Percentiles rank a stretch among this genome's conserved stretches.
Evolutionary conservation across 2,329 filamentous ascomycete genomes (phyloP).

Genomic region (Dryadomyces sulphureus): DNA sequence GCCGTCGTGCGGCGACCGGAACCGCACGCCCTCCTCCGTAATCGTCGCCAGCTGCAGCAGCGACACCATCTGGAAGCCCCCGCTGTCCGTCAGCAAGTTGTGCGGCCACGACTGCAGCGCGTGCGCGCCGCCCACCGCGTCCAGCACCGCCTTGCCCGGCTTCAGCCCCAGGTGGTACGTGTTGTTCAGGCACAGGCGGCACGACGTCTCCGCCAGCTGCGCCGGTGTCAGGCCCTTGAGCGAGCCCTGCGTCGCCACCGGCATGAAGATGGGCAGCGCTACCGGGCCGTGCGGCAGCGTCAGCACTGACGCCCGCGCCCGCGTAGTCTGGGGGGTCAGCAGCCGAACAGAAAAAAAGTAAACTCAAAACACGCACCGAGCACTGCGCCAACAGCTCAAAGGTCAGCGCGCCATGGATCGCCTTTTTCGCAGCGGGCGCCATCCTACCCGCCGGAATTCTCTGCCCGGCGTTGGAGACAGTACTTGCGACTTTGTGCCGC

Average conservation of each 20-base stretch:
- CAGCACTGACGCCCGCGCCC: conserved; percentile 78
- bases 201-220: conserved; percentile 79
- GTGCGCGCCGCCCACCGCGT: conserved; percentile 81
- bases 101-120: conserved; percentile 89
- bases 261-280: conserved; percentile 91
- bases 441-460: conserved; percentile 14
- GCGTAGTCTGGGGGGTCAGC: conserved; percentile 54
- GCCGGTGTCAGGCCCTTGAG: conserved; percentile 88
- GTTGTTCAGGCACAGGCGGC: conserved; percentile 88
- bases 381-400: conserved; percentile 16
- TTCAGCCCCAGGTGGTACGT: conserved; percentile 95
- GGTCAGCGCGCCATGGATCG: conserved; percentile 17
- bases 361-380: conserved; percentile 4
- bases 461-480: background rate
- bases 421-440: conserved; percentile 10
- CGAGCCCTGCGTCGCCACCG: conserved; percentile 90
- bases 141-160: conserved; percentile 79
- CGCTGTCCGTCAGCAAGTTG: conserved; percentile 79
- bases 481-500: background rate
- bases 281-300: conserved; percentile 86
- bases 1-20: conserved; percentile 91
- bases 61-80: conserved; percentile 95
- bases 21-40: conserved; percentile 89
- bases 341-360: background rate
- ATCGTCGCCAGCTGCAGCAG: conserved; percentile 83